These are phyloP conservation scores for Crithidia fasciculata DNA, from an alignment of 208 protist species.

Conservation along the genomic window DNA sequence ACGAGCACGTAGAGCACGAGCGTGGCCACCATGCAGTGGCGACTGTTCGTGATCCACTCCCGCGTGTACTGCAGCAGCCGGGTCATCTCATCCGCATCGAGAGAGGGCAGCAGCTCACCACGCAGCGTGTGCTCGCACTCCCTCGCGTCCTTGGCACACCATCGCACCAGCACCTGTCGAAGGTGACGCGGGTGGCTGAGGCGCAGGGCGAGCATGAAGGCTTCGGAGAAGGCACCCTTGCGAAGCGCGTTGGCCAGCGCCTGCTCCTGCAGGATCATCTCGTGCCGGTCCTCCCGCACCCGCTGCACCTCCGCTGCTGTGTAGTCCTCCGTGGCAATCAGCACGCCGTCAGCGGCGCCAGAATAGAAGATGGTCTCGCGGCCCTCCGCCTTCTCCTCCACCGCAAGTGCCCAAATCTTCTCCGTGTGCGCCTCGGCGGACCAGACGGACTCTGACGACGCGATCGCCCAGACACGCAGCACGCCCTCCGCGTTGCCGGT, in stretches of 20 bases:
- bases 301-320: constrained; percentile 86
- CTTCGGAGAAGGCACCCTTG: constrained; percentile 72
- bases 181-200: constrained; percentile 91
- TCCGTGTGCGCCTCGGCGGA: constrained; percentile 80
- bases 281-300: constrained; percentile 63
- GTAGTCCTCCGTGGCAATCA: constrained; percentile 89
- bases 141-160: constrained; percentile 61
- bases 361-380: constrained; percentile 68
- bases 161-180: constrained; percentile 77
- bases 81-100: constrained; percentile 67
- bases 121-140: constrained; percentile 73
- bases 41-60: constrained; percentile 93
- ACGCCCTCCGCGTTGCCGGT: constrained; percentile 88
- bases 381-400: constrained; percentile 42
- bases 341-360: constrained; percentile 87
- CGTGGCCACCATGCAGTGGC: constrained; percentile 78
- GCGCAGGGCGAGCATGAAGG: constrained; percentile 82
- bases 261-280: constrained; percentile 84
- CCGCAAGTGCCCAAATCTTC: constrained; percentile 83
- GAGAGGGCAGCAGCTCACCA: constrained; percentile 53
- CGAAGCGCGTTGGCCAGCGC: constrained; percentile 85
- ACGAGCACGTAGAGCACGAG: constrained; percentile 76
- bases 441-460: constrained; percentile 80
- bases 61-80: constrained; percentile 89
- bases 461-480: constrained; percentile 91